Evolutionary conservation across 1,284 basidiomycete species (phyloP).

Genomic region (Coriolopsis trogii): DNA sequence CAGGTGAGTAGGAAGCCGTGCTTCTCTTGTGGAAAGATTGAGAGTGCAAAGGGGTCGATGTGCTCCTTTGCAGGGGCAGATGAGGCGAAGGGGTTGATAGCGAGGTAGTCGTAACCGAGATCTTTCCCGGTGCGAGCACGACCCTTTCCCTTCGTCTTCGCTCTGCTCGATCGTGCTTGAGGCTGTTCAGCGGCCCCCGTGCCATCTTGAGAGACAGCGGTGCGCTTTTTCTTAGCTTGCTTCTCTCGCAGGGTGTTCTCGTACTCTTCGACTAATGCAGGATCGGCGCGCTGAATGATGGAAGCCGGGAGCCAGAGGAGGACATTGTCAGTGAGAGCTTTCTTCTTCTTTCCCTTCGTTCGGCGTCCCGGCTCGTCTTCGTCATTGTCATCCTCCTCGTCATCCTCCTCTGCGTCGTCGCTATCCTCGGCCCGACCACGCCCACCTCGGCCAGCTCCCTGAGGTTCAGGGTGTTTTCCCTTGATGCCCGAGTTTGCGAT

Average conservation of each 20-base stretch:
- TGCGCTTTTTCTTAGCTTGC: slow-evolving; percentile 20
- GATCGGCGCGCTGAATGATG: slow-evolving; percentile 49
- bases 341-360: slow-evolving; percentile 26
- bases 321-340: slow-evolving; percentile 36
- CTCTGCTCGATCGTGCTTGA: not conserved
- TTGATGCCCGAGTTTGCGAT: slow-evolving; percentile 42
- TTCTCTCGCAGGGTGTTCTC: slow-evolving; percentile 24
- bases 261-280: slow-evolving; percentile 40
- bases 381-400: slow-evolving; percentile 8
- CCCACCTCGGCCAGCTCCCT: not conserved
- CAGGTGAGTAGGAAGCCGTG: slow-evolving; percentile 32
- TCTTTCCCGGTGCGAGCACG: not conserved
- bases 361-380: not conserved
- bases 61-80: not conserved
- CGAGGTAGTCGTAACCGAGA: slow-evolving; percentile 2
- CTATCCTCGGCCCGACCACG: not conserved
- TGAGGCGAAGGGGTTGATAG: slow-evolving; percentile 8
- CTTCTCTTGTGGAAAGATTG: slow-evolving; percentile 16
- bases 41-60: slow-evolving; percentile 15
- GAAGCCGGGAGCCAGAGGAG: slow-evolving; percentile 45
- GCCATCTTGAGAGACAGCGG: slow-evolving; percentile 10
- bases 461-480: slow-evolving; percentile 37
- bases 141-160: slow-evolving; percentile 2
- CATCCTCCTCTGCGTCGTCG: slow-evolving; percentile 6
- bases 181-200: not conserved